phyloP scores from a whole-genome alignment of 2,329 filamentous ascomycete species.

The Trichoderma koningii region DNA sequence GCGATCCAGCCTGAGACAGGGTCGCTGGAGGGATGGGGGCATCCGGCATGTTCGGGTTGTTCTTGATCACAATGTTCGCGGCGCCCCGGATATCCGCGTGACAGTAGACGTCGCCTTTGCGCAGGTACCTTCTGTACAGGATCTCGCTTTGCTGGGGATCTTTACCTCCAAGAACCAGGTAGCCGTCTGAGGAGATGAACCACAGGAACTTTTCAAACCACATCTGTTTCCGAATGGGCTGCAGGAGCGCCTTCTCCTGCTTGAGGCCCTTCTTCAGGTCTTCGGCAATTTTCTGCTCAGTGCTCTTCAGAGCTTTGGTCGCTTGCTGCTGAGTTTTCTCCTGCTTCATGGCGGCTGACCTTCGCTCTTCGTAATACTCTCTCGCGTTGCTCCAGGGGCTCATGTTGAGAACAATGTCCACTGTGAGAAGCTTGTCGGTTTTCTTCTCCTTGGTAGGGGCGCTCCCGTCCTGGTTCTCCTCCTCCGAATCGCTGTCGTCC shows the following conservation, averaged over 20 bases:
- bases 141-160: constrained; percentile 90
- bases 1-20: constrained; percentile 81
- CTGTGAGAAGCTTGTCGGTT: constrained; percentile 59
- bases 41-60: constrained; percentile 73
- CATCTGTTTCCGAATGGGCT: constrained; percentile 77
- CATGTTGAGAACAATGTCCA: constrained; percentile 83
- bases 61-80: constrained; percentile 85
- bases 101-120: constrained; percentile 88
- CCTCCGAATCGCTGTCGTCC: constrained; percentile 60
- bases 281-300: constrained; percentile 82
- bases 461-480: constrained; percentile 40
- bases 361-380: constrained; percentile 90
- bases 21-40: constrained; percentile 91
- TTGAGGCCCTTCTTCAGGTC: constrained; percentile 87
- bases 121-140: constrained; percentile 82
- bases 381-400: constrained; percentile 88
- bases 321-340: constrained; percentile 84
- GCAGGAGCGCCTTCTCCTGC: constrained; percentile 84
- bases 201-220: constrained; percentile 99
- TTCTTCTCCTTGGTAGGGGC: constrained; percentile 44
- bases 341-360: constrained; percentile 80
- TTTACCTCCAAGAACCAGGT: constrained; percentile 85
- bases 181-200: constrained; percentile 95
- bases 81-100: constrained; percentile 88
- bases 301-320: constrained; percentile 79